Evolutionary conservation across 345 rosid genomes (phyloP), one percentile per base, ranked within the genome.

Genomic region (Erysimum cheiranthoides): DNA sequence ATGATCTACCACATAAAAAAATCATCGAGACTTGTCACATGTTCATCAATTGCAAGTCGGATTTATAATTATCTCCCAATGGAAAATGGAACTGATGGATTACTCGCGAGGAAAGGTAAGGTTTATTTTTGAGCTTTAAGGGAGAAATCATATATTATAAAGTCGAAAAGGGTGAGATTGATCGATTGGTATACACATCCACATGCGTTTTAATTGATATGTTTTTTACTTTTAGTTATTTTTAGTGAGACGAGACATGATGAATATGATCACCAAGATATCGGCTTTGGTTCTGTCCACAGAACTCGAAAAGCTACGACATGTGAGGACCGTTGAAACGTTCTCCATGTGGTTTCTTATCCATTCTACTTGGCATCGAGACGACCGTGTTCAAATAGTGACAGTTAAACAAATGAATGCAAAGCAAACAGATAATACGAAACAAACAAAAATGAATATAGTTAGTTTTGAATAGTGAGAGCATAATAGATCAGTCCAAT

Each of bases 281-380:
- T 64, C 47, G 61, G 73, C 11, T 70, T 65, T 47, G 28, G 72
- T 77, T 70, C 47, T 77, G 76, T 77, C 80, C 80, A 70, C 71
- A 70, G 10, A 70, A 42, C 63, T 39, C 11, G 68, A 21, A 68
- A 60, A 61, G 50, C 62, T 45, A 51, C 42, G 27, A 76, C 32
- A 65, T 77, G 76, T 64, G 76, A 64, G 17, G 32, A 38, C 61
- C 59, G 54, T 77, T 77, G 43, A 68, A 61, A 21, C 72, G 36
- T 56, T 57, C 17, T 63, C 67, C 76, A 77, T 71, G 76, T 77
- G 76, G 76, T 64, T 57, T 77, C 80, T 77, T 71, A 77, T 77
- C 80, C 66, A 13, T 17, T 61, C 65, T 69, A 70, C 16, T 70
- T 63, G 39, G 42, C 43, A 53, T 52, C 40, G 14, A 35, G 40